Percentiles rank a stretch among this genome's conserved stretches.
Evolutionary conservation across 2,329 filamentous ascomycete genomes (phyloP).

Genomic region (Claviceps cyperi): DNA sequence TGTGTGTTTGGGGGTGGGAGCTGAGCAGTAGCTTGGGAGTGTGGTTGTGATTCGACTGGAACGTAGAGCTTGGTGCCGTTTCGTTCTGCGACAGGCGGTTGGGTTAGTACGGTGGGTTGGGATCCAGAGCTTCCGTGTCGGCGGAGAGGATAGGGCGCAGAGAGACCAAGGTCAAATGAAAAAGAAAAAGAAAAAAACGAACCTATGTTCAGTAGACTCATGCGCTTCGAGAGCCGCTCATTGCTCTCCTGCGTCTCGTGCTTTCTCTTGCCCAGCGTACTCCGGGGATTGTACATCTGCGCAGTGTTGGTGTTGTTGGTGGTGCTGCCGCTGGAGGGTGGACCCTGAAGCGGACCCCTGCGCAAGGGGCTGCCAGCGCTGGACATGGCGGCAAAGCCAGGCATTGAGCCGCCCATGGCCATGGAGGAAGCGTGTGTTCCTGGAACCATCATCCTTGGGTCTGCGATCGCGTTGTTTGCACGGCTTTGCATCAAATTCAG

Average conservation of each 20-base stretch:
- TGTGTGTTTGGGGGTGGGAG: background rate
- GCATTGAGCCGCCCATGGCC: background rate
- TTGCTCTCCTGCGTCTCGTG: slow-evolving; percentile 40
- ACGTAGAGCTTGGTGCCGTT: slow-evolving; percentile 51
- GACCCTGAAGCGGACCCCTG: slow-evolving; percentile 1
- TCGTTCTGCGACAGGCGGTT: slow-evolving; percentile 31
- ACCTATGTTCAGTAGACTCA: slow-evolving; percentile 75
- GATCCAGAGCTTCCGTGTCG: too few relatives aligned
- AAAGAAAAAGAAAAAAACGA: slow-evolving; percentile 10
- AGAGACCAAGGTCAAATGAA: too few relatives aligned
- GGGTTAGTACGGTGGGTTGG: background rate
- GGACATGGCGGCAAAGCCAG: background rate
- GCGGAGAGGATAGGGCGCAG: too few relatives aligned
- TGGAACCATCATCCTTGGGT: slow-evolving; percentile 20
- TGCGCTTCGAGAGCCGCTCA: slow-evolving; percentile 69
- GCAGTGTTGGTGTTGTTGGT: background rate
- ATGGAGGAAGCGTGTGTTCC: slow-evolving; percentile 11
- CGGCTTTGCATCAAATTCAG: too few relatives aligned
- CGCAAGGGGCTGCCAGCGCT: background rate
- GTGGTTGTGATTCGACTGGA: slow-evolving; percentile 38
- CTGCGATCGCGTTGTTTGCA: background rate
- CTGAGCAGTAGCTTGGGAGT: background rate
- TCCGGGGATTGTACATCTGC: too few relatives aligned
- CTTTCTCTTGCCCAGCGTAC: slow-evolving; percentile 38
- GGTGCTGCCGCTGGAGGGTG: slow-evolving; percentile 3